Evolutionary conservation across 2,329 filamentous ascomycete species (phyloP).

Genomic region (Westerdykella ornata): DNA sequence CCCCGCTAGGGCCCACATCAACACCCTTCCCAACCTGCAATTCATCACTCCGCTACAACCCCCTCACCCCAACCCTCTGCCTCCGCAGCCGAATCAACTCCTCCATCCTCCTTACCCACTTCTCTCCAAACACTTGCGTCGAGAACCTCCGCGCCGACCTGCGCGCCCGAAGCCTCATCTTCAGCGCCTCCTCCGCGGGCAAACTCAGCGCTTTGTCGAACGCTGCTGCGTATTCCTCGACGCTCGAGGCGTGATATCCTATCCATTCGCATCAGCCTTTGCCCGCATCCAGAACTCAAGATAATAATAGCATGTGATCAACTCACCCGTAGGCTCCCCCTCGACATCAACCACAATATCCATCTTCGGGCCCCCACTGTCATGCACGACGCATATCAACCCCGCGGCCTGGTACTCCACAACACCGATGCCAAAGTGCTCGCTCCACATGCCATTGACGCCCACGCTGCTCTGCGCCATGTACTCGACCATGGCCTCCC

Average conservation of each 20-base stretch:
- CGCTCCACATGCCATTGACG: conserved; percentile 99
- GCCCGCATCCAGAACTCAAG: background rate
- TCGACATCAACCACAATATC: conserved; percentile 85
- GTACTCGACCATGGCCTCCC: conserved; percentile 78
- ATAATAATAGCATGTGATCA: conserved; percentile 5
- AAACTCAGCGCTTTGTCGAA: conserved; percentile 72
- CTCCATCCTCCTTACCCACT: conserved; percentile 71
- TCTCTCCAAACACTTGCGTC: conserved; percentile 73
- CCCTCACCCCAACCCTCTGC: conserved; percentile 5
- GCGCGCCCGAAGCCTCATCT: conserved; percentile 68
- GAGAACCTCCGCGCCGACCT: conserved; percentile 77
- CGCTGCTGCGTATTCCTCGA: conserved; percentile 69
- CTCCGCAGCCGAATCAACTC: conserved; percentile 53
- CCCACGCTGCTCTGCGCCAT: conserved; percentile 71
- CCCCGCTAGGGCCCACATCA: too few relatives aligned
- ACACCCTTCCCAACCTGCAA: too few relatives aligned
- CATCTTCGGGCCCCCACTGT: conserved; percentile 85
- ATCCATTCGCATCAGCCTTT: conserved; percentile 2
- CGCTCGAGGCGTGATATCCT: conserved; percentile 80
- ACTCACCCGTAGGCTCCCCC: conserved; percentile 65
- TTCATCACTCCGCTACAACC: too few relatives aligned
- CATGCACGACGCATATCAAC: conserved; percentile 84
- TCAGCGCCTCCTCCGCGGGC: conserved; percentile 57
- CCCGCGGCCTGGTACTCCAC: conserved; percentile 97
- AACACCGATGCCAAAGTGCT: conserved; percentile 97